phyloP scores from a whole-genome alignment of 2,329 filamentous ascomycete species.

The Neurospora crassa region DNA sequence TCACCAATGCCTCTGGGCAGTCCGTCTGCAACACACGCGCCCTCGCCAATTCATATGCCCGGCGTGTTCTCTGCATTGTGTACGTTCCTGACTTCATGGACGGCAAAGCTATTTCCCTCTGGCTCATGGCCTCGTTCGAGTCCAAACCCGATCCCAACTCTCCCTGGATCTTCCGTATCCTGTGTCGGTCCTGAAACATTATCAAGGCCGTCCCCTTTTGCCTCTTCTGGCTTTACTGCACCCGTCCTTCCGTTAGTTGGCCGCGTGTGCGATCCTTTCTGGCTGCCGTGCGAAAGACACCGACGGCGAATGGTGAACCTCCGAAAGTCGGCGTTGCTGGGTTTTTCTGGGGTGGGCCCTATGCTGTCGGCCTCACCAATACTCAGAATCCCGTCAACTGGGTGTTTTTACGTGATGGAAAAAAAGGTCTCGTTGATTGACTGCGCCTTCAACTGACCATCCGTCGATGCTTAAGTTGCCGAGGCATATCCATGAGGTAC shows the following conservation, averaged over 20 bases:
- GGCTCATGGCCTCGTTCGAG: slow-evolving; percentile 1
- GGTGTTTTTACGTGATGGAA: slow-evolving; percentile 7
- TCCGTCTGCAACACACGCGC: slow-evolving; percentile 36
- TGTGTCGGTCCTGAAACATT: neutral
- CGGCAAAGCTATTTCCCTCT: slow-evolving; percentile 15
- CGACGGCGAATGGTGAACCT: slow-evolving; percentile 10
- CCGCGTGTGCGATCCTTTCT: slow-evolving; percentile 30
- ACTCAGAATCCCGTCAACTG: slow-evolving; percentile 16
- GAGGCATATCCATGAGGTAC: slow-evolving; percentile 28
- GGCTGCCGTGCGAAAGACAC: slow-evolving; percentile 17
- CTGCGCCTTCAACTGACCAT: slow-evolving; percentile 34
- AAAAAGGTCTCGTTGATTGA: slow-evolving; percentile 26
- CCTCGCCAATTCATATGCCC: slow-evolving; percentile 38
- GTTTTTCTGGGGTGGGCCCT: slow-evolving; percentile 45
- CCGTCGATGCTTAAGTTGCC: slow-evolving; percentile 32
- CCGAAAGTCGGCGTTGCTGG: slow-evolving; percentile 37
- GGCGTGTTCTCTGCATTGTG: slow-evolving; percentile 32
- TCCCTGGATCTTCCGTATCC: neutral
- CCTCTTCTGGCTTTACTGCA: slow-evolving; percentile 4
- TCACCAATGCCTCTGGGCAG: slow-evolving; percentile 43
- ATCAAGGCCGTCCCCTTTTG: slow-evolving; percentile 2
- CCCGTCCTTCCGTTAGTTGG: slow-evolving; percentile 4
- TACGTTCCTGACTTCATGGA: slow-evolving; percentile 44
- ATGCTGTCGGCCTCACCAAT: slow-evolving; percentile 30
- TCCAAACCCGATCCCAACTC: neutral